Evolutionary conservation across 148 eudicot genomes (phyloP), one percentile per base, ranked within the genome.

Genomic region (Linanthus parryae): DNA sequence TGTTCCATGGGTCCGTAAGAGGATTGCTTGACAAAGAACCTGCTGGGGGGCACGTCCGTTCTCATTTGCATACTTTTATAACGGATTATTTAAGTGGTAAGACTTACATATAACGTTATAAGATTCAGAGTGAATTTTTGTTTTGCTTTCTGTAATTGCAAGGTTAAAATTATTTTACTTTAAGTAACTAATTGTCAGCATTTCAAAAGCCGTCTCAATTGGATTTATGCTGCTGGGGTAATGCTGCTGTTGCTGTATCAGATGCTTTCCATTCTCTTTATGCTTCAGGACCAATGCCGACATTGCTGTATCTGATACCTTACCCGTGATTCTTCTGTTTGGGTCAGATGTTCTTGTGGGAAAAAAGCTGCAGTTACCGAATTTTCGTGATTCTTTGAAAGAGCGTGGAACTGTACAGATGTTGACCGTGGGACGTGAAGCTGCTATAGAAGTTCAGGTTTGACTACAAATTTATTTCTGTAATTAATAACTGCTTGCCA

Each of bases 171-270:
- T 58, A 66, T 81, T 31, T 79, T 62, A 83, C 75, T 70, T 54
- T 58, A 68, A 82, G 83, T 81, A 75, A 75, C 91, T 79, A 79
- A 86, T 85, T 91, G 94, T 75, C 97, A 91, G 97, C 94, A 73
- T 83, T 58, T 77, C 81, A 81, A 79, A 91, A 76, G 73, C 81
- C 75, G 78, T 73, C 78, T 75, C 83, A 80, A 75, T 75, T 81
- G 89, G 96, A 84, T 60, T 79, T 74, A 70, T 87, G 96, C 83
- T 87, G 98, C 96, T 81, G 94, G 81, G 94, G 96, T 87, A 85
- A 31, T 77, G 85, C 89, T 79, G 84, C 74, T 77, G 80, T 75
- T 75, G 78, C 86, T 63, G 68, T 74, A 62, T 79, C 74, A 68
- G 67, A 70, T 70, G 62, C 56, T 68, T 81, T 76, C 71, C 74